phyloP scores from a whole-genome alignment of 108 stramenopile genomes.

The Epithemia pelagica region DNA sequence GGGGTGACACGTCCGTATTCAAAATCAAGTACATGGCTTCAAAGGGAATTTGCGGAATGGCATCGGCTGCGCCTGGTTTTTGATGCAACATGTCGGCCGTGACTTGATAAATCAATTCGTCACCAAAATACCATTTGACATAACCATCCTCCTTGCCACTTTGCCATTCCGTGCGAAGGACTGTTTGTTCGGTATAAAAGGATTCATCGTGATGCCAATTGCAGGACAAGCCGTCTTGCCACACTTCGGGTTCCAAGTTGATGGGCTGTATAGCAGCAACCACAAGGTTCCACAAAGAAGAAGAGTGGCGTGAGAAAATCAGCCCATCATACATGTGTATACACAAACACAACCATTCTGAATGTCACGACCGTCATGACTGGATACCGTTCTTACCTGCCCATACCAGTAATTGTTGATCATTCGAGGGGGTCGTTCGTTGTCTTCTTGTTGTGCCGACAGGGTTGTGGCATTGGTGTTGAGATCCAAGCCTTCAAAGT shows the following conservation, averaged over 20 bases:
- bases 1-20: constrained; percentile 10
- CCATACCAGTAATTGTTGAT: constrained; percentile 13
- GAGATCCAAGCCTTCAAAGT: neutral
- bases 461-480: neutral
- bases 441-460: too few relatives aligned
- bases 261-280: neutral
- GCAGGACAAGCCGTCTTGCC: constrained; percentile 7
- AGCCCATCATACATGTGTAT: neutral
- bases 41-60: constrained; percentile 10
- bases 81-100: constrained; percentile 6
- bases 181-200: constrained; percentile 4
- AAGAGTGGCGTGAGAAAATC: too few relatives aligned
- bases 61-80: constrained; percentile 2
- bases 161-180: constrained; percentile 8
- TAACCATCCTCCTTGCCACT: constrained; percentile 15
- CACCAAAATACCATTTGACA: constrained; percentile 9
- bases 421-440: neutral
- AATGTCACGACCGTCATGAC: neutral
- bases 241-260: neutral
- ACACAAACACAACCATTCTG: neutral
- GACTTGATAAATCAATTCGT: constrained; percentile 10
- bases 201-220: constrained; percentile 4
- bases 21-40: constrained; percentile 18
- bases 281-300: too few relatives aligned
- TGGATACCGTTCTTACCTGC: constrained; percentile 2